phyloP scores from a whole-genome alignment of 2,329 filamentous ascomycete genomes.

The Pseudohalonectria lignicola region DNA sequence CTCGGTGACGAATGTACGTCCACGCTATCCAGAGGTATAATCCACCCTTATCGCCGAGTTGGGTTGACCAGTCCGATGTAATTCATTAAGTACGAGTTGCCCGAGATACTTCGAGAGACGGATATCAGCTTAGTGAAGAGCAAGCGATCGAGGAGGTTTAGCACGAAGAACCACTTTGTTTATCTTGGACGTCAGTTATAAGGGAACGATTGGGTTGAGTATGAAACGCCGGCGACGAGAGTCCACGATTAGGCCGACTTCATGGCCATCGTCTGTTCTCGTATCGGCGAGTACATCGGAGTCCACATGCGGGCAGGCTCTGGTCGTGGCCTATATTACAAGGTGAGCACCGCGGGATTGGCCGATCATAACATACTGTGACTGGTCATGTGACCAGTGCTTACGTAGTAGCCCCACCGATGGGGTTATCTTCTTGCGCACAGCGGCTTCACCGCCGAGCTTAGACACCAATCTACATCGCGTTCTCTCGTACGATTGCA shows the following conservation, averaged over 20 bases:
- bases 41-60: neutral
- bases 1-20: neutral
- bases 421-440: no score
- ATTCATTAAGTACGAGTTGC: neutral
- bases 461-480: no score
- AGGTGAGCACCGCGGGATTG: neutral
- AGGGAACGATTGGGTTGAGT: no score
- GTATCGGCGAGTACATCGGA: no score
- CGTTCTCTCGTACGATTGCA: no score
- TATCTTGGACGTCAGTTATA: no score
- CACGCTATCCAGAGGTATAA: neutral
- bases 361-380: neutral
- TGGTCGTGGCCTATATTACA: neutral
- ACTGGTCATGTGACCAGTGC: no score
- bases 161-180: neutral
- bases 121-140: neutral
- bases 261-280: no score
- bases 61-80: neutral
- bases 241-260: no score
- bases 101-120: neutral
- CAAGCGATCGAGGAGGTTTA: neutral
- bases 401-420: no score
- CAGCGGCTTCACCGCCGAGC: no score
- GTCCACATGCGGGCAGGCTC: neutral
- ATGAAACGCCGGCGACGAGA: no score